A percentile compares a stretch with the other conserved stretches of the same genome.
Evolutionary conservation across 176 grass and related monocot species (phyloP).

Genomic region (Secale cereale): DNA sequence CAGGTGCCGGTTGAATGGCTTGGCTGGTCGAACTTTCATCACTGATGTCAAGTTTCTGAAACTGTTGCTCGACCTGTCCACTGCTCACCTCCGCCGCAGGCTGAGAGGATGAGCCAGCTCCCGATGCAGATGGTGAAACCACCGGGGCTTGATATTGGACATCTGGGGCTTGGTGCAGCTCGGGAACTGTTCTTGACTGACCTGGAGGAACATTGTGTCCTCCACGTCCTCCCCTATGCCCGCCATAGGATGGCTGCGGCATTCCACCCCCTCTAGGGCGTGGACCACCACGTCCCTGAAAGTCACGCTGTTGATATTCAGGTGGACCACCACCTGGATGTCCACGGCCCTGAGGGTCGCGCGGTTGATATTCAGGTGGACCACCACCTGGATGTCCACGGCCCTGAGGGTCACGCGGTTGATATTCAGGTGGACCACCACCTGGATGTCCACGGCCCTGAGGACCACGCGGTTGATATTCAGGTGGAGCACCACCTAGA

Average conservation of each 20-base stretch:
- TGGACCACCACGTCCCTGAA: constrained; percentile 61
- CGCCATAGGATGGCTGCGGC: constrained; percentile 58
- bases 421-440: constrained; percentile 28
- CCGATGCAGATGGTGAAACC: constrained; percentile 50
- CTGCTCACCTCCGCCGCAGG: constrained; percentile 47
- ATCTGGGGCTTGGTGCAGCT: constrained; percentile 96
- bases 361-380: neutral
- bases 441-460: constrained; percentile 39
- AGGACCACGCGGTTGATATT: constrained; percentile 39
- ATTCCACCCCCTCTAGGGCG: constrained; percentile 48
- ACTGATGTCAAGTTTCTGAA: constrained; percentile 50
- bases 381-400: constrained; percentile 21
- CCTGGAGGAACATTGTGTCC: constrained; percentile 54
- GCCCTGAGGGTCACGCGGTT: constrained; percentile 26
- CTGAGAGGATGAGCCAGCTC: constrained; percentile 67
- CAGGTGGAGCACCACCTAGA: neutral
- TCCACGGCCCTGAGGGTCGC: neutral
- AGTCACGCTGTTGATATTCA: constrained; percentile 61
- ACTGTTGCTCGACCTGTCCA: constrained; percentile 69
- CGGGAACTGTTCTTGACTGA: constrained; percentile 80
- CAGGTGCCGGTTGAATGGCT: constrained; percentile 50
- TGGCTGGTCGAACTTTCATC: constrained; percentile 50
- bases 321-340: constrained; percentile 48
- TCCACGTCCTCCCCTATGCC: constrained; percentile 51
- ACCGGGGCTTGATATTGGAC: constrained; percentile 56